Percentiles rank a stretch among this genome's conserved stretches.
Conservation (phyloP, 2,329 filamentous ascomycete species). For the Cladosporium sp. region DNA sequence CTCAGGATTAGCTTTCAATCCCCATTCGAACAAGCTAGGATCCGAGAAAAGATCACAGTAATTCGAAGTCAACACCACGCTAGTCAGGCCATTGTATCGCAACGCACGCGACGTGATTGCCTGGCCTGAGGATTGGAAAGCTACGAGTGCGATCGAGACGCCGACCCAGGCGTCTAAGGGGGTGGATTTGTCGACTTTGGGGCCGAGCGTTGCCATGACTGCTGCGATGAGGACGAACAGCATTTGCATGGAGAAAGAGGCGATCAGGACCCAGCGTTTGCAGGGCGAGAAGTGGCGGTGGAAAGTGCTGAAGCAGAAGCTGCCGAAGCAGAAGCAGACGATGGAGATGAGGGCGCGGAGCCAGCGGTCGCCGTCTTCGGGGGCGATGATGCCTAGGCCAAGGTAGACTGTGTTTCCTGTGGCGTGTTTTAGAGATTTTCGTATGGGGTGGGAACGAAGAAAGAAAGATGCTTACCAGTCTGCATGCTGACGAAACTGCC, state of each 20-base stretch:
- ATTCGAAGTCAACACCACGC: conserved; percentile 76
- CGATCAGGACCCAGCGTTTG: conserved; percentile 63
- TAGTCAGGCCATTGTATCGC: conserved; percentile 69
- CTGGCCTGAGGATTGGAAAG: conserved; percentile 77
- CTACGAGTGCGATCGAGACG: conserved; percentile 67
- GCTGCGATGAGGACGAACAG: conserved; percentile 43
- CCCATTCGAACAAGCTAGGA: conserved; percentile 47
- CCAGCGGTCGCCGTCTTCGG: conserved; percentile 58
- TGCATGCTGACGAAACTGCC: conserved; percentile 83
- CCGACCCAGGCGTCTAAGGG: conserved; percentile 48
- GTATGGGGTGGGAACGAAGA: background rate
- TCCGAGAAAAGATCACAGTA: conserved; percentile 81
- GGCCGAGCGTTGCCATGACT: conserved; percentile 45
- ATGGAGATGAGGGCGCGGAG: conserved; percentile 73
- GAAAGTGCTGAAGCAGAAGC: conserved; percentile 68
- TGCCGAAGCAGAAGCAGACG: conserved; percentile 68
- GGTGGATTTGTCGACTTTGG: conserved; percentile 23
- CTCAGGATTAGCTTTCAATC: conserved; percentile 48
- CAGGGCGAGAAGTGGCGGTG: conserved; percentile 64
- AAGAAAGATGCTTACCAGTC: conserved; percentile 57
- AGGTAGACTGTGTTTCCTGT: conserved; percentile 73
- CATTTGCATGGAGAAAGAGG: conserved; percentile 43
- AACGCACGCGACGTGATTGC: conserved; percentile 72
- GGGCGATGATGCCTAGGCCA: conserved; percentile 66
- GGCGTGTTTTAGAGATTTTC: background rate